Conservation (phyloP, 192 early-diverging fungal genomes). For the Endogone sp. region DNA sequence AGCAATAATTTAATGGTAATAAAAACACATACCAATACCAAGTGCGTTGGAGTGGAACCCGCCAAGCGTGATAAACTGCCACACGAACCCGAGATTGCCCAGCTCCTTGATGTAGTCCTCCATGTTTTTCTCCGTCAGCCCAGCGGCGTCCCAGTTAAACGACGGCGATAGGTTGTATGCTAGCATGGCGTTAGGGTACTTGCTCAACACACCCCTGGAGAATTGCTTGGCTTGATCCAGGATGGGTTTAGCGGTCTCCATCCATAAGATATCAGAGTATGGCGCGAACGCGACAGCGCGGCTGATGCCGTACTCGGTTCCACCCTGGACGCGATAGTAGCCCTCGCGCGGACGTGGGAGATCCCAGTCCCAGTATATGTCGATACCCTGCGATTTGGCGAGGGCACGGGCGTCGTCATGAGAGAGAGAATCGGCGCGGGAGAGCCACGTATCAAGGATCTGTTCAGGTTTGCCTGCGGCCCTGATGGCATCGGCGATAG, state of each 20-base stretch:
- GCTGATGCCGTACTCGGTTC: slow-evolving; percentile 84
- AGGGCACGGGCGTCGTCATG: slow-evolving; percentile 80
- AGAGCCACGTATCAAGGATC: slow-evolving; percentile 27
- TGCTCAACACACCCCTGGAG: slow-evolving; percentile 72
- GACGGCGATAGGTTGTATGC: slow-evolving; percentile 97
- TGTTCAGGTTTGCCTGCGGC: slow-evolving; percentile 53
- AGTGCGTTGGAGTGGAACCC: slow-evolving; percentile 93
- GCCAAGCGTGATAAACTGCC: slow-evolving; percentile 97
- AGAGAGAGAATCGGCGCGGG: slow-evolving; percentile 56
- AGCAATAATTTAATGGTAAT: not conserved
- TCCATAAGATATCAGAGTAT: slow-evolving; percentile 92
- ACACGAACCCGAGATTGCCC: slow-evolving; percentile 89
- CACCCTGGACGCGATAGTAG: slow-evolving; percentile 95
- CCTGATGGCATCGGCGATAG: slow-evolving; percentile 73
- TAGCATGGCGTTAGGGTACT: slow-evolving; percentile 79
- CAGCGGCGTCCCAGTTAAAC: slow-evolving; percentile 96
- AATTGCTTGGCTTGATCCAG: slow-evolving; percentile 90
- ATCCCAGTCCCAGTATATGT: slow-evolving; percentile 87
- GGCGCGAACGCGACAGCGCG: slow-evolving; percentile 79
- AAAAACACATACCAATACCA: slow-evolving; percentile 50
- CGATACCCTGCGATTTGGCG: slow-evolving; percentile 69
- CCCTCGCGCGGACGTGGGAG: slow-evolving; percentile 89
- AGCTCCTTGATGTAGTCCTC: slow-evolving; percentile 75
- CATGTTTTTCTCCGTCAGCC: slow-evolving; percentile 90
- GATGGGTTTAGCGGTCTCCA: slow-evolving; percentile 97